Evolutionary conservation across 2,329 filamentous ascomycete genomes (phyloP).

Genomic region (Colletotrichum brevisporum): DNA sequence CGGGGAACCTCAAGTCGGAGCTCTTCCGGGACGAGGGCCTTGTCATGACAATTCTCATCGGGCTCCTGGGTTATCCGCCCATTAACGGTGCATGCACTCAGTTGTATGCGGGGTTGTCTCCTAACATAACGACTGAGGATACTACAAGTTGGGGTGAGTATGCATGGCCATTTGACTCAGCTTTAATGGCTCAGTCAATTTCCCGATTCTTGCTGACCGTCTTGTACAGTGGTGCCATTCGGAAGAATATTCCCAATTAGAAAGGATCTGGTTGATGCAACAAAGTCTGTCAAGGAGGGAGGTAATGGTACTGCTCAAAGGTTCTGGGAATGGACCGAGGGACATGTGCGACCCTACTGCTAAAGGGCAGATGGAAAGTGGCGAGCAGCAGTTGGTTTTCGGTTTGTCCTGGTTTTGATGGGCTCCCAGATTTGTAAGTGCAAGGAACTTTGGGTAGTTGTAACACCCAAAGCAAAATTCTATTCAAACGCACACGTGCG

Average conservation of each 20-base stretch:
- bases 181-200: background rate
- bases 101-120: slow-evolving; percentile 60
- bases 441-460: too few relatives aligned
- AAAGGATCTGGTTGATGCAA: background rate
- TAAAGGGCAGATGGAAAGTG: background rate
- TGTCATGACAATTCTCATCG: slow-evolving; percentile 39
- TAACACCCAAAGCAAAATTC: too few relatives aligned
- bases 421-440: too few relatives aligned
- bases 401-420: too few relatives aligned
- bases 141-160: slow-evolving; percentile 48
- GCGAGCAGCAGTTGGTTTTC: too few relatives aligned
- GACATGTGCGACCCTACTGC: background rate
- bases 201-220: background rate
- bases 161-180: background rate
- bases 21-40: slow-evolving; percentile 49
- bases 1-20: slow-evolving; percentile 55
- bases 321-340: background rate
- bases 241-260: background rate
- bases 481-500: too few relatives aligned
- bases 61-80: slow-evolving; percentile 44
- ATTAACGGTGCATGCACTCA: slow-evolving; percentile 61
- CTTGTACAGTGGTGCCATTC: background rate
- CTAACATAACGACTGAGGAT: slow-evolving; percentile 55
- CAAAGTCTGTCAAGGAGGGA: background rate
- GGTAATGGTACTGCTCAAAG: slow-evolving; percentile 1